These are phyloP conservation scores for Butyriboletus loyo DNA, from an alignment of 768 basidiomycete genomes.

Conservation along the genomic window DNA sequence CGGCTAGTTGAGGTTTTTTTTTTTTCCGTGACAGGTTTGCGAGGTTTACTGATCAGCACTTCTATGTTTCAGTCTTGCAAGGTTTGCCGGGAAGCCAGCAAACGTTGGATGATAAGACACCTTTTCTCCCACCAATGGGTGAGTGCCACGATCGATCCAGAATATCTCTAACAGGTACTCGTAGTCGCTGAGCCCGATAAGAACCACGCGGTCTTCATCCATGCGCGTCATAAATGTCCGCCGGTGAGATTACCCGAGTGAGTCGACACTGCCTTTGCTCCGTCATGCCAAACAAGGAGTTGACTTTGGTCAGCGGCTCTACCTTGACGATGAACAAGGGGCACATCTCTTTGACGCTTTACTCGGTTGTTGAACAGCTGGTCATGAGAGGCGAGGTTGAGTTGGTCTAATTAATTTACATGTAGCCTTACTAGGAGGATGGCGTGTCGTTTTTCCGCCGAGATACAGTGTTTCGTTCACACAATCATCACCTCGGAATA, in stretches of 20 bases:
- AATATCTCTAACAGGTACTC: conserved; percentile 4
- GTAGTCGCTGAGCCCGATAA: conserved; percentile 79
- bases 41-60: conserved; percentile 72
- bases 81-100: conserved; percentile 75
- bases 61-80: conserved; percentile 76
- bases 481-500: conserved; percentile 33
- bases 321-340: conserved; percentile 73
- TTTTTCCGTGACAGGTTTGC: conserved; percentile 78
- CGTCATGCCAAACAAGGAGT: background rate
- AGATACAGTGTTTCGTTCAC: conserved; percentile 6
- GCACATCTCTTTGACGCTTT: conserved; percentile 78
- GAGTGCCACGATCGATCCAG: conserved; percentile 24
- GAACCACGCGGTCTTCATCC: conserved; percentile 74
- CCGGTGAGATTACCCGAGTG: conserved; percentile 69
- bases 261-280: conserved; percentile 25
- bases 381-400: conserved; percentile 71
- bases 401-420: conserved; percentile 51
- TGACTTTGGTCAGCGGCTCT: conserved; percentile 51
- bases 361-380: conserved; percentile 71
- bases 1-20: background rate
- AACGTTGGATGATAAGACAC: conserved; percentile 69
- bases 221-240: conserved; percentile 69
- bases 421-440: conserved; percentile 14
- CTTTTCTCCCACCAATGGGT: conserved; percentile 77
- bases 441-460: conserved; percentile 10